Conservation (phyloP, 345 rosid genomes). For the Populus tremula region DNA sequence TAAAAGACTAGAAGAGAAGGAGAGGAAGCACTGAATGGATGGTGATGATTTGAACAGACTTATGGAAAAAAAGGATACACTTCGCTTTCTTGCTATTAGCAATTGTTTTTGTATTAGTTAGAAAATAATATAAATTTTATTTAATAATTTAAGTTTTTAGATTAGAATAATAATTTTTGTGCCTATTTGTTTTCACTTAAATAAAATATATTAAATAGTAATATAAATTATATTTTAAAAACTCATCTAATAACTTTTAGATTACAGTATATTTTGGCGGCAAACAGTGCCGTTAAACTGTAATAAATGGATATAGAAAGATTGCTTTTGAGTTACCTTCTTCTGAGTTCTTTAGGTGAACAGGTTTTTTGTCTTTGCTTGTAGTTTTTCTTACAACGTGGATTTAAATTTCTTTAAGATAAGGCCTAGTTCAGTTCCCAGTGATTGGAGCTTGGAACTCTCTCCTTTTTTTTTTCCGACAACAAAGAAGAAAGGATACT, state of each 20-base stretch:
- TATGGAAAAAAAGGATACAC: slow-evolving; percentile 14
- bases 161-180: too few relatives aligned
- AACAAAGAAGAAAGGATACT: too few relatives aligned
- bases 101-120: background rate
- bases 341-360: background rate
- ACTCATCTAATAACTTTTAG: too few relatives aligned
- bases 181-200: too few relatives aligned
- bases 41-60: slow-evolving; percentile 12
- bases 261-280: slow-evolving; percentile 18
- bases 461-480: too few relatives aligned
- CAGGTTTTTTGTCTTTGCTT: background rate
- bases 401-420: slow-evolving; percentile 4
- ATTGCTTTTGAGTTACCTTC: background rate
- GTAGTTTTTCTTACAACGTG: background rate
- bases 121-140: too few relatives aligned
- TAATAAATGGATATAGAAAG: slow-evolving; percentile 1
- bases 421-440: background rate
- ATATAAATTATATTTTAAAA: too few relatives aligned
- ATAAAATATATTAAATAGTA: too few relatives aligned
- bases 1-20: background rate
- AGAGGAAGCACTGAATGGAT: background rate
- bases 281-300: slow-evolving; percentile 20
- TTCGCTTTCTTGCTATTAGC: slow-evolving; percentile 25
- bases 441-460: background rate
- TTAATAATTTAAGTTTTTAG: too few relatives aligned